Evolutionary conservation across 257 asterid genomes (phyloP), one percentile per base, ranked within the genome.

Genomic region (Craterostigma plantagineum): DNA sequence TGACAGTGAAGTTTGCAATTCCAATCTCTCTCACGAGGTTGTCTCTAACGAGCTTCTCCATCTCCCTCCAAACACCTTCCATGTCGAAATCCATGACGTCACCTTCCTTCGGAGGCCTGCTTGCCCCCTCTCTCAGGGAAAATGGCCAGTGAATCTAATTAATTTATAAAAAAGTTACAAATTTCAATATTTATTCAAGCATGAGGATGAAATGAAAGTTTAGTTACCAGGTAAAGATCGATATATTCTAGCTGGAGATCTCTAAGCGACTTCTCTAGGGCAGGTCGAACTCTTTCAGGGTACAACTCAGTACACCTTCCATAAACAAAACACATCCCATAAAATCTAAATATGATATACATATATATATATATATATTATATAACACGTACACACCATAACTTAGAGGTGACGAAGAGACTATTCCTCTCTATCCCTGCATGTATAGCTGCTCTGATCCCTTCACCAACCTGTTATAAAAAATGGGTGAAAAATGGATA

Each of bases 111-210:
- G 85, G 93, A 9, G 91, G 85, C 47, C 69, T 38, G 16, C 63
- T 71, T 0, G 83, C 75, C 18, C 83, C 91, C 1, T 77, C 84
- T 50, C 57, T 72, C 37, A 81, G 60, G 18, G 56, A 63, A 16
- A 73, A 77, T 0, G 86, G 93, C 93, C 91, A 80, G 46, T 76
- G 91, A 18, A 68, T 73, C 80, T 79, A n/a, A n/a, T n/a, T 9
- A 7, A 11, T 2, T 4, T 4, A 2, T 3, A 13, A 16, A 11
- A 43, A 7, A 1, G 17, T 16, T 7, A 43, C 12, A 10, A 39
- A 13, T 11, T 15, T 39, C 9, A 15, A 9, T 1, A 7, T 13
- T 12, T 7, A 2, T 1, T n/a, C n/a, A n/a, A 8, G 43, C 2
- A 39, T 2, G 15, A 12, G 15, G 15, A 12, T 39, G 7, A 17